A percentile compares a stretch with the other conserved stretches of the same genome.
Conservation (phyloP, 805 yeast genomes). For the Suhomyces faveliae region DNA sequence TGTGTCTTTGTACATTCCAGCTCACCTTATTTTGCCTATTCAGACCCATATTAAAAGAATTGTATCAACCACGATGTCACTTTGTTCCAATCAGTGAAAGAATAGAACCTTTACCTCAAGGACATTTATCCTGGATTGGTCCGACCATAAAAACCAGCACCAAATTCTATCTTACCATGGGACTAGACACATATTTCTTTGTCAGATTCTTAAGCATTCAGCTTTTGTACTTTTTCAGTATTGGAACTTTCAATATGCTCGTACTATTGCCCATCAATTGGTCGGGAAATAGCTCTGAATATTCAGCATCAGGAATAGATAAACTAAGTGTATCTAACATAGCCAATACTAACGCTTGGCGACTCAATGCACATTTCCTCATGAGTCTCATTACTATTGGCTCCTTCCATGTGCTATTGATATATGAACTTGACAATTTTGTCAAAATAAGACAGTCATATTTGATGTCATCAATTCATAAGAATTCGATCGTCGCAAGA, state of each 20-base stretch:
- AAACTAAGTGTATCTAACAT: conserved; percentile 69
- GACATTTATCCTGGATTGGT: conserved; percentile 56
- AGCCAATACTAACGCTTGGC: conserved; percentile 46
- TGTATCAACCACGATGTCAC: conserved; percentile 58
- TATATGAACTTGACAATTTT: conserved; percentile 54
- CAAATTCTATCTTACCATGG: conserved; percentile 48
- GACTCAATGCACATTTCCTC: conserved; percentile 62
- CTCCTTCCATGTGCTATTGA: conserved; percentile 55
- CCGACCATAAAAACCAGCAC: conserved; percentile 42
- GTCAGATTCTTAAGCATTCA: conserved; percentile 58
- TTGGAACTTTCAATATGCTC: conserved; percentile 56
- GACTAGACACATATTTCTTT: conserved; percentile 76
- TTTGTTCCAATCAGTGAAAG: conserved; percentile 42
- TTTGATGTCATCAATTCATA: conserved; percentile 28
- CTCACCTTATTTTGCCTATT: conserved; percentile 39
- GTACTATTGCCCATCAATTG: conserved; percentile 64
- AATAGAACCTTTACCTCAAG: conserved; percentile 37
- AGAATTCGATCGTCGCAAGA: conserved; percentile 24
- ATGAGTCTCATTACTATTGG: conserved; percentile 54
- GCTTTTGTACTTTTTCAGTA: conserved; percentile 47
- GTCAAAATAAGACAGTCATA: conserved; percentile 48
- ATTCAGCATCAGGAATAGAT: conserved; percentile 55
- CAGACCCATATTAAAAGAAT: conserved; percentile 25
- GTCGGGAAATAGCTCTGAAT: conserved; percentile 32
- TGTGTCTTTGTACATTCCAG: conserved; percentile 54